These are phyloP conservation scores for Cryptosporidium felis DNA, from an alignment of 169 alveolate genomes.

Conservation along the genomic window DNA sequence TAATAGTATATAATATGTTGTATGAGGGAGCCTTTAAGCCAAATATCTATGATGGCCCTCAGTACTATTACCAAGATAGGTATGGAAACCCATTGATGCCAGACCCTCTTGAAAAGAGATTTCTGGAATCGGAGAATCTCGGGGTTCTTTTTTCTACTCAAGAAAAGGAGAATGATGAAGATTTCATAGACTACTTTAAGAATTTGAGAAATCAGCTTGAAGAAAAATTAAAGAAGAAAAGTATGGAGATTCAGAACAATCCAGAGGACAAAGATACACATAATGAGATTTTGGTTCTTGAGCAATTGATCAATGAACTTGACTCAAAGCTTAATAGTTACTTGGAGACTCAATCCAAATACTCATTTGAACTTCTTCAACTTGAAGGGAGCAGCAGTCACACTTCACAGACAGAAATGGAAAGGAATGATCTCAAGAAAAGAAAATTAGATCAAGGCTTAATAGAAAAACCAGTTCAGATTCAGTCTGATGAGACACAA, in stretches of 20 bases:
- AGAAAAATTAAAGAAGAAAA: not conserved
- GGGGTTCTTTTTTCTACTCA: not conserved
- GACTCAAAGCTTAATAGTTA: too few species aligned
- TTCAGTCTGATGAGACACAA: too few species aligned
- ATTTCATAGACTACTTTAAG: not conserved
- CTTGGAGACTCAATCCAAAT: too few species aligned
- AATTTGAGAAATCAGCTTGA: not conserved
- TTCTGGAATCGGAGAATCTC: not conserved
- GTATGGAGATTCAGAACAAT: not conserved
- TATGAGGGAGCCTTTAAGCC: not conserved
- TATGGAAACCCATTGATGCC: conserved; percentile 67
- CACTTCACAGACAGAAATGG: too few species aligned
- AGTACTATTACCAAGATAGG: conserved; percentile 57
- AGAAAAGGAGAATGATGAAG: not conserved
- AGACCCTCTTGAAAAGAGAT: conserved; percentile 44
- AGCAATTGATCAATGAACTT: not conserved
- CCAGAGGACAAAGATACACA: too few species aligned
- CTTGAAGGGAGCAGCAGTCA: too few species aligned
- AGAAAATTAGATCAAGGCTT: not conserved
- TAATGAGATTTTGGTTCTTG: too few species aligned
- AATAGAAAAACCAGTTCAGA: too few species aligned
- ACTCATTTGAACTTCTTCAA: too few species aligned
- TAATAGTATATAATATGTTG: not conserved
- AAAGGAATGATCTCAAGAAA: not conserved
- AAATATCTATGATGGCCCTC: conserved; percentile 57